phyloP scores from a whole-genome alignment of 192 early-diverging fungal species.

The Chytriomyces confervae region DNA sequence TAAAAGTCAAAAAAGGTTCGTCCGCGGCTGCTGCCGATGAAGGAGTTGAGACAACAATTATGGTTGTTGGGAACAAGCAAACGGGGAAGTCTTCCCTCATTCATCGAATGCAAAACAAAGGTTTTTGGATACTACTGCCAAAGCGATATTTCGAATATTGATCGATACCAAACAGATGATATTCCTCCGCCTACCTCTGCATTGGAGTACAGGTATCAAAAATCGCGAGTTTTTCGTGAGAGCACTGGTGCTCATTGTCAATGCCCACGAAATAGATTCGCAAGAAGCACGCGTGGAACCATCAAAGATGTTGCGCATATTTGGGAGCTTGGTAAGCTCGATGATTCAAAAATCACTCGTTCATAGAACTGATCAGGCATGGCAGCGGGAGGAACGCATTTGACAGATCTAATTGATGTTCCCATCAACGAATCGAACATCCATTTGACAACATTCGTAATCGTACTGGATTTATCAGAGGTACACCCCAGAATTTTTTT shows the following conservation, averaged over 20 bases:
- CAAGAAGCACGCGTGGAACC: constrained; percentile 49
- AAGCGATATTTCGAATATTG: background rate
- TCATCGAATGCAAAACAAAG: constrained; percentile 55
- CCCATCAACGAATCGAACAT: constrained; percentile 57
- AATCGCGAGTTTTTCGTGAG: background rate
- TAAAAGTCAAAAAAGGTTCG: constrained; percentile 42
- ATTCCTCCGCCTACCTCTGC: constrained; percentile 50
- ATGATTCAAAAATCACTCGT: too few relatives aligned
- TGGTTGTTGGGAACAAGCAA: constrained; percentile 48
- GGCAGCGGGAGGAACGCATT: constrained; percentile 51
- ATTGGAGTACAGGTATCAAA: constrained; percentile 54
- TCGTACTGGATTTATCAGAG: constrained; percentile 55
- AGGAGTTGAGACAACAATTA: constrained; percentile 48
- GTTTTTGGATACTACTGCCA: constrained; percentile 30
- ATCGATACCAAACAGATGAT: constrained; percentile 44
- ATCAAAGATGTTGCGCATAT: constrained; percentile 62
- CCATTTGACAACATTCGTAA: constrained; percentile 50
- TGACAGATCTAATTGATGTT: constrained; percentile 52
- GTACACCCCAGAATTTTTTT: constrained; percentile 13
- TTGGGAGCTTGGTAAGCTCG: constrained; percentile 53
- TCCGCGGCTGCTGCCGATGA: constrained; percentile 23
- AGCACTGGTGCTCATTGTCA: constrained; percentile 19
- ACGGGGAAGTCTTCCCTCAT: constrained; percentile 55
- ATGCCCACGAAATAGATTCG: constrained; percentile 31
- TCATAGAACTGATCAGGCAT: too few relatives aligned